Conservation (phyloP, 1,139 yeast species). For the Torulaspora pretoriensis region DNA sequence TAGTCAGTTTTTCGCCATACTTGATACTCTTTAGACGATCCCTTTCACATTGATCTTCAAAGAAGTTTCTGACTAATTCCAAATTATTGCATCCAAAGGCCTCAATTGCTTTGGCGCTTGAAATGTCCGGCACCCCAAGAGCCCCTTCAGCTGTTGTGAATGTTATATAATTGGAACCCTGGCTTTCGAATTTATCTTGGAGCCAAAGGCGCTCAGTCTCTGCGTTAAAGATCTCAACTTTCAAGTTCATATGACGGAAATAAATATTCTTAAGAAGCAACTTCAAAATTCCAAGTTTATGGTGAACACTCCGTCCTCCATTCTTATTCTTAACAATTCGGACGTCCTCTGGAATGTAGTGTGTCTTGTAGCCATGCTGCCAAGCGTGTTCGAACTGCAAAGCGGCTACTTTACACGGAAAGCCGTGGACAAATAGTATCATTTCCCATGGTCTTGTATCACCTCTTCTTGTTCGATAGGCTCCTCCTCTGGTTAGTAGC, state of each 20-base stretch:
- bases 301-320: slow-evolving; percentile 43
- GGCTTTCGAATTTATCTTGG: slow-evolving; percentile 22
- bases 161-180: slow-evolving; percentile 1
- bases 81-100: slow-evolving; percentile 26
- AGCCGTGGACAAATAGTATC: slow-evolving; percentile 59
- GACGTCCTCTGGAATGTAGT: slow-evolving; percentile 46
- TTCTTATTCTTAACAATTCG: slow-evolving; percentile 35
- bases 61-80: slow-evolving; percentile 25
- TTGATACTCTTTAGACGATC: slow-evolving; percentile 22
- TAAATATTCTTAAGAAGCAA: slow-evolving; percentile 43
- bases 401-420: slow-evolving; percentile 67
- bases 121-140: slow-evolving; percentile 11
- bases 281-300: slow-evolving; percentile 50
- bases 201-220: slow-evolving; percentile 35
- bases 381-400: slow-evolving; percentile 71
- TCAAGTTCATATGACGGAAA: slow-evolving; percentile 43
- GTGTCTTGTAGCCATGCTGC: slow-evolving; percentile 66
- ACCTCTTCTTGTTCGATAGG: slow-evolving; percentile 53
- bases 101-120: slow-evolving; percentile 23
- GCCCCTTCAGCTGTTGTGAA: slow-evolving; percentile 15
- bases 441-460: slow-evolving; percentile 73
- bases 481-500: slow-evolving; percentile 58
- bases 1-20: slow-evolving; percentile 28
- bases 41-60: slow-evolving; percentile 15
- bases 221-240: slow-evolving; percentile 41